A percentile compares a stretch with the other conserved stretches of the same genome.
Evolutionary conservation across 148 eudicot genomes (phyloP).

Genomic region (Rhododendron griersonianum): DNA sequence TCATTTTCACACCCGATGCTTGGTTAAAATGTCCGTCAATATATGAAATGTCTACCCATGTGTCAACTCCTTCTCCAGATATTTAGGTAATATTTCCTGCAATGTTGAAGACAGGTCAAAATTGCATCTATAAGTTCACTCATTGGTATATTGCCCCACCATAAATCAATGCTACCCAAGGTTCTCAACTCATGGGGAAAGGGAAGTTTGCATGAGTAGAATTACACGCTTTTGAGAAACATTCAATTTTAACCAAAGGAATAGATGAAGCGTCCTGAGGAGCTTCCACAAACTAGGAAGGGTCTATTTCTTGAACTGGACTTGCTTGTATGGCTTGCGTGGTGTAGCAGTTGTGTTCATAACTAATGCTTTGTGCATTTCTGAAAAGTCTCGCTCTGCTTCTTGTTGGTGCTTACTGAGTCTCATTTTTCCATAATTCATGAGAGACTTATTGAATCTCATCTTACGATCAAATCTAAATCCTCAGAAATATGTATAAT

Average conservation of each 20-base stretch:
- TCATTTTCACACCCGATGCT: background rate
- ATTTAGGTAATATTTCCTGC: background rate
- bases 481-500: background rate
- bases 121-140: background rate
- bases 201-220: background rate
- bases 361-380: background rate
- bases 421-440: background rate
- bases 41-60: background rate
- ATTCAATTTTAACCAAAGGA: background rate
- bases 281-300: background rate
- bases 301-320: background rate
- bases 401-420: background rate
- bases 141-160: background rate
- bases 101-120: background rate
- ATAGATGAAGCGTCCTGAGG: background rate
- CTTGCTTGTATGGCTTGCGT: background rate
- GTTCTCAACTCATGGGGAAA: background rate
- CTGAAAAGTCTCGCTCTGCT: background rate
- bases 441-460: background rate
- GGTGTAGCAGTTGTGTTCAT: slow-evolving; percentile 2
- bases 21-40: background rate
- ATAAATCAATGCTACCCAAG: background rate
- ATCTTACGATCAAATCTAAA: background rate
- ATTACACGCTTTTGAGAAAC: background rate
- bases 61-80: background rate